These are phyloP conservation scores for Claviceps humidiphila DNA, from an alignment of 2,329 filamentous ascomycete species.

Conservation along the genomic window DNA sequence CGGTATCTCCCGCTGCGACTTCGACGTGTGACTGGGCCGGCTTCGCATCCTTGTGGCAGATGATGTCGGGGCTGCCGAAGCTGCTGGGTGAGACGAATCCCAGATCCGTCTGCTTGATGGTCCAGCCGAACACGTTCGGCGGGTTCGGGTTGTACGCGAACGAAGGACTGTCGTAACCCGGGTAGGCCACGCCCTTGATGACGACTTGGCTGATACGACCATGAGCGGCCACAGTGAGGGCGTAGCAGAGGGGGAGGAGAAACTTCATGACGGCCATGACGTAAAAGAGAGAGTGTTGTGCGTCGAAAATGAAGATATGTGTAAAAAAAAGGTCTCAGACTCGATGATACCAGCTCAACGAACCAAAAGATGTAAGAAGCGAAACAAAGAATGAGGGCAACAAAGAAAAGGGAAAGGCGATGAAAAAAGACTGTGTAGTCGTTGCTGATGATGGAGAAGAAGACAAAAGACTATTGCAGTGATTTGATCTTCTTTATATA, in stretches of 20 bases:
- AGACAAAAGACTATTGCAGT: neutral
- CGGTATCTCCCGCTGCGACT: slow-evolving; percentile 29
- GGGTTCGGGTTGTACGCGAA: slow-evolving; percentile 23
- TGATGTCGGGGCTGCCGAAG: slow-evolving; percentile 29
- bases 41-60: slow-evolving; percentile 31
- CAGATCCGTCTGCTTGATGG: slow-evolving; percentile 27
- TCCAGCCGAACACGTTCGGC: slow-evolving; percentile 26
- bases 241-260: slow-evolving; percentile 10
- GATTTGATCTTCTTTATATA: slow-evolving; percentile 1
- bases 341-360: neutral
- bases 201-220: slow-evolving; percentile 30
- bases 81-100: slow-evolving; percentile 34
- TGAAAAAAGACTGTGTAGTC: neutral
- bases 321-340: neutral
- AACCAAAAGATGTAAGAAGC: neutral
- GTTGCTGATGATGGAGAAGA: neutral
- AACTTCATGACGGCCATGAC: neutral
- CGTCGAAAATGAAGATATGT: neutral
- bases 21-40: slow-evolving; percentile 26
- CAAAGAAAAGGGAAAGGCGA: neutral
- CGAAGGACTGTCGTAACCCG: slow-evolving; percentile 25
- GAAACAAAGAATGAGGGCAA: neutral
- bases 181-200: slow-evolving; percentile 28
- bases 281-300: neutral
- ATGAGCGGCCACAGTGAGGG: slow-evolving; percentile 14